Conservation (phyloP, 345 rosid genomes). For the Boechera stricta region DNA sequence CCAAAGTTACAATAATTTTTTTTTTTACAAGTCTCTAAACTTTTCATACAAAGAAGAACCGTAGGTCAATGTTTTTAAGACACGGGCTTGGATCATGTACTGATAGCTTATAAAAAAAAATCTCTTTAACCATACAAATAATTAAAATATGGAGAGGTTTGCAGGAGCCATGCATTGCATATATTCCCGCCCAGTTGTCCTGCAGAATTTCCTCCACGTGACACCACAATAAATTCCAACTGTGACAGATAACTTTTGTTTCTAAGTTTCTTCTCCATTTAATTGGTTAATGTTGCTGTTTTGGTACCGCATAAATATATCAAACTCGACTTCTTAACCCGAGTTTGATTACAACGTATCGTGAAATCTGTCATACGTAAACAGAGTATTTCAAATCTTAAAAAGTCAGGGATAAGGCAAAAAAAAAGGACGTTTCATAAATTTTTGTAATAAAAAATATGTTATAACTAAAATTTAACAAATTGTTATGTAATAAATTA, state of each 20-base stretch:
- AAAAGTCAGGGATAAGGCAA: too few relatives aligned
- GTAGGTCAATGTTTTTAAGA: neutral
- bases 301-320: neutral
- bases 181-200: conserved; percentile 47
- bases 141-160: neutral
- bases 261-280: conserved; percentile 23
- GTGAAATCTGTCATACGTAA: neutral
- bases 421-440: too few relatives aligned
- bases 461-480: too few relatives aligned
- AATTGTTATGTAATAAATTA: too few relatives aligned
- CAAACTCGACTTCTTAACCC: neutral
- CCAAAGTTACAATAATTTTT: too few relatives aligned
- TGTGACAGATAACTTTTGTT: conserved; percentile 28
- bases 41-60: too few relatives aligned
- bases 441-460: too few relatives aligned
- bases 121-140: neutral
- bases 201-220: conserved; percentile 42
- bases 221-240: conserved; percentile 36
- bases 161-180: conserved; percentile 24
- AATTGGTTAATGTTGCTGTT: neutral
- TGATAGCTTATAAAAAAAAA: neutral
- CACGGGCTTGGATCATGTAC: neutral
- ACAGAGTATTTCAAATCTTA: neutral
- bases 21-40: too few relatives aligned
- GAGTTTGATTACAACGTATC: neutral